Evolutionary conservation across 306 rosid genomes (phyloP), one percentile per base, ranked within the genome.

Genomic region (Rubus idaeus): DNA sequence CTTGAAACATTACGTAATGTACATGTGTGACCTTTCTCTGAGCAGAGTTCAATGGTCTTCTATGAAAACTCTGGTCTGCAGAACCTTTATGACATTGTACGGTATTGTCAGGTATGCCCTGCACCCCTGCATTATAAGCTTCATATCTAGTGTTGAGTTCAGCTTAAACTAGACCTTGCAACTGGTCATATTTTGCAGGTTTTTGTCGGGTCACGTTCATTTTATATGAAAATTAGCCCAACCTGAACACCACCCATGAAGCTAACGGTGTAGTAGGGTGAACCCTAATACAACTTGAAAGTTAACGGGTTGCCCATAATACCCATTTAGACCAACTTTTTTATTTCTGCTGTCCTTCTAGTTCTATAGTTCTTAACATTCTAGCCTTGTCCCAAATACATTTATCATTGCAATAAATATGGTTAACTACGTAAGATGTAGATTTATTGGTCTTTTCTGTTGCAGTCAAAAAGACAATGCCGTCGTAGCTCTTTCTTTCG

Each of bases 1-100:
- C 37, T 61, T 77, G 49, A 52, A 74, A 30, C 70, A 42, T 78
- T 6, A 21, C 39, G 11, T 18, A 56, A 50, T 70, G 75, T 82
- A 70, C 37, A n/a, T 60, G 76, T 72, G 14, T 79, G 52, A 74
- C 52, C 51, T 47, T 69, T 84, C 63, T 89, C 79, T 76, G 74
- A n/a, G 74, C 96, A 94, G 98, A 94, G 98, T 77, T 89, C 97
- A 41, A 94, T 94, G 98, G 96, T 94, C 81, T 94, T 94, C 92
- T 91, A 87, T 75, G 98, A 94, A 86, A 90, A 89, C 77, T 84
- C 97, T 3, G 97, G 98, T 74, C 74, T 94, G 83, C 96, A 85
- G 87, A 94, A 94, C 83, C 92, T 94, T 83, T 94, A 91, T 84
- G 98, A 88, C 78, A 91, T 94, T 68, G 98, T 90, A 45, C 88